Percentiles rank a stretch among this genome's conserved stretches.
Evolutionary conservation across 352 stramenopile genomes (phyloP).

Genomic region (Thraustotheca clavata): DNA sequence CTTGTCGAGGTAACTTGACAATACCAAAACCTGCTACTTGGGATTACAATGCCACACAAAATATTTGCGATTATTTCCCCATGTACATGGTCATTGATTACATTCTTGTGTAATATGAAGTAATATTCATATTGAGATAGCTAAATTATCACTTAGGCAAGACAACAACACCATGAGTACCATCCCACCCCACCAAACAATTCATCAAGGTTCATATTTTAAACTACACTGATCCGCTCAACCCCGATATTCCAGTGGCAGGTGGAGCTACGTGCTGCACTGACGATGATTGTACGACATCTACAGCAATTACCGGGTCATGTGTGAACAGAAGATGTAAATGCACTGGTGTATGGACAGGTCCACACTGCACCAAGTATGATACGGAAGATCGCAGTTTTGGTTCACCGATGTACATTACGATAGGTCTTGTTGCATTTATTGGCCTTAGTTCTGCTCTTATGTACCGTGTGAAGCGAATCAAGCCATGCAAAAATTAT

Average conservation of each 20-base stretch:
- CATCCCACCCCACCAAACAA: slow-evolving; percentile 42
- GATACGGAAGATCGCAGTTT: not conserved
- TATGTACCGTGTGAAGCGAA: too few relatives aligned
- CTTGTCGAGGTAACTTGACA: slow-evolving; percentile 45
- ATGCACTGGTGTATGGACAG: slow-evolving; percentile 34
- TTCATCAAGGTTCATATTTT: slow-evolving; percentile 60
- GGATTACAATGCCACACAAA: slow-evolving; percentile 26
- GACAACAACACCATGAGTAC: slow-evolving; percentile 43
- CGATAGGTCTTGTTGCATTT: not conserved
- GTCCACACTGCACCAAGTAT: slow-evolving; percentile 13
- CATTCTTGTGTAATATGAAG: slow-evolving; percentile 12
- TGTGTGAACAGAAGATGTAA: slow-evolving; percentile 50
- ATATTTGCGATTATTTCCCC: slow-evolving; percentile 36
- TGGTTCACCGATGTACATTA: not conserved
- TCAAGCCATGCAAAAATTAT: too few relatives aligned
- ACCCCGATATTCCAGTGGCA: slow-evolving; percentile 34
- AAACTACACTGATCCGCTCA: slow-evolving; percentile 51
- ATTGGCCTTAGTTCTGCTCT: not conserved
- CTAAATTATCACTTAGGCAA: too few relatives aligned
- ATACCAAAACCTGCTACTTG: not conserved
- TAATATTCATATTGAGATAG: too few relatives aligned
- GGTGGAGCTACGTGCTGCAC: slow-evolving; percentile 40
- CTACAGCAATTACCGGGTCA: slow-evolving; percentile 27
- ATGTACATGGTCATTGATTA: slow-evolving; percentile 37
- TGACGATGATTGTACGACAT: slow-evolving; percentile 44